Base-by-base conservation (phyloP, 768 basidiomycete species). In the Mycena latifolia region DNA sequence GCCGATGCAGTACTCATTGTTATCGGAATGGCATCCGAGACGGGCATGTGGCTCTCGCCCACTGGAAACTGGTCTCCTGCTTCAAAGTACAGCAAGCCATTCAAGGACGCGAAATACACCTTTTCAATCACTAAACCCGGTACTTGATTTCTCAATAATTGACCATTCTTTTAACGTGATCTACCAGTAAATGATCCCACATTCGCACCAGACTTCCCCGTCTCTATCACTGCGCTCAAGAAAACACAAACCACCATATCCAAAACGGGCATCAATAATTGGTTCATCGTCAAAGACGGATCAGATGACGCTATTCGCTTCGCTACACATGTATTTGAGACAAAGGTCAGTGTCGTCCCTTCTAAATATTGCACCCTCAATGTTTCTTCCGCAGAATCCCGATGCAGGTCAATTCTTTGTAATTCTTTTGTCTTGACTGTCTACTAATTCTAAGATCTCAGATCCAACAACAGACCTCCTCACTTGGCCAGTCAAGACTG, bases 1-100 rank as follows among this genome's bases (percentile, higher is more conserved):
- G 43, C 55, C 4, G 55, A 57, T 14, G 55, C 55, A 5, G 31
- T 57, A 10, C 4, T 57, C 53, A 39, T 54, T 18, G 12, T 33
- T 4, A 39, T 54, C 25, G 53, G 53, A 2, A n/a, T 54, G 6
- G 35, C 37, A 1, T 39, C 53, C 20, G 35, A 54, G 12, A 24
- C 53, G 5, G 15, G n/a, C 2, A 3, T 11, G 2, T 24, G 10
- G 22, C n/a, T 54, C 5, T 17, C n/a, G 5, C 53, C 53, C 3
- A 10, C 24, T 10, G 53, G 53, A 7, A 54, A 54, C 22, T 39
- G 37, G 35, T 6, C 6, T 15, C 27, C 48, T 17, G 7, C 3
- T 7, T 22, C 9, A 37, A 6, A 24, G 35, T 41, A 43, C 5
- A 22, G 25, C 8, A 47, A 46, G 17, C 17, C 22, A 5, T 24